phyloP scores from a whole-genome alignment of 306 rosid genomes.

The Biancaea sappan region DNA sequence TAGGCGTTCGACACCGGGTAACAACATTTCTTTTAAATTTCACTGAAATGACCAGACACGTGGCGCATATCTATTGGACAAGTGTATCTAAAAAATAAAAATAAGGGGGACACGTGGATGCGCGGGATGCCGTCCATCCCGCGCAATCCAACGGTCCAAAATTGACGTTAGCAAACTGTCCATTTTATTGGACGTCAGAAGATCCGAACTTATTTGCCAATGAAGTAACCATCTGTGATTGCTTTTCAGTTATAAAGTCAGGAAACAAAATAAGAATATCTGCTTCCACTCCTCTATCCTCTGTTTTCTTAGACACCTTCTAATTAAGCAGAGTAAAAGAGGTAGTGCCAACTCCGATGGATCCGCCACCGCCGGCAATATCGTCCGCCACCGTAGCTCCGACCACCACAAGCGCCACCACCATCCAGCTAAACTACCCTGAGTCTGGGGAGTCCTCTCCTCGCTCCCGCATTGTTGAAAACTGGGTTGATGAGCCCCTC shows the following conservation, averaged over 20 bases:
- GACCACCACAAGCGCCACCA: slow-evolving; percentile 16
- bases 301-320: slow-evolving; percentile 22
- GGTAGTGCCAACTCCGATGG: slow-evolving; percentile 31
- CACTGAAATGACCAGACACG: too few species aligned
- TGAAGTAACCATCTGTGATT: slow-evolving; percentile 23
- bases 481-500: slow-evolving; percentile 56
- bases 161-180: too few species aligned
- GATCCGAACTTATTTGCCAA: too few species aligned
- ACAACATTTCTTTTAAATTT: too few species aligned
- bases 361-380: slow-evolving; percentile 29
- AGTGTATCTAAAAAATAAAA: too few species aligned
- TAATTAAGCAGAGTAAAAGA: not conserved
- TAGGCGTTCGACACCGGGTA: too few species aligned
- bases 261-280: slow-evolving; percentile 21
- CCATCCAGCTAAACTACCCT: slow-evolving; percentile 41
- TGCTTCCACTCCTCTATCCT: slow-evolving; percentile 30
- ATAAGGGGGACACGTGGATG: too few species aligned
- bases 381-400: slow-evolving; percentile 25
- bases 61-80: too few species aligned
- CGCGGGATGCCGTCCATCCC: too few species aligned
- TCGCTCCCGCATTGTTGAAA: slow-evolving; percentile 56
- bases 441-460: slow-evolving; percentile 71
- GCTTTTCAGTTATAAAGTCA: slow-evolving; percentile 34
- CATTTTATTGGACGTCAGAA: too few species aligned
- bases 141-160: too few species aligned